These are phyloP conservation scores for Myxozyma mucilagina DNA, from an alignment of 805 yeast species.

Conservation along the genomic window DNA sequence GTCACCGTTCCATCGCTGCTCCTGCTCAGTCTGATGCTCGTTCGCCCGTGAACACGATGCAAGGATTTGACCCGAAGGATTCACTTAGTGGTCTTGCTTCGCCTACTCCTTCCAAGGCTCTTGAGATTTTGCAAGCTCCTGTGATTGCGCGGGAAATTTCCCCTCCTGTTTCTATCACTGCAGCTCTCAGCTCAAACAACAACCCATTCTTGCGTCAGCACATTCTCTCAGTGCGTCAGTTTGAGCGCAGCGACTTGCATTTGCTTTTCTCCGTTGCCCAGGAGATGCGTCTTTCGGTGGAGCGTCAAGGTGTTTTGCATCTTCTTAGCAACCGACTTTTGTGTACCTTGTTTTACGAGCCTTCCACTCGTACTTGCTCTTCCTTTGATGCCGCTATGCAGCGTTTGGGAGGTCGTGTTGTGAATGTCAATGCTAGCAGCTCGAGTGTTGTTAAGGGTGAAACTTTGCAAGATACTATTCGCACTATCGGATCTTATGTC, in stretches of 20 bases:
- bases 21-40: constrained; percentile 38
- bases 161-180: constrained; percentile 63
- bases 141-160: constrained; percentile 38
- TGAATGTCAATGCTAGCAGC: constrained; percentile 76
- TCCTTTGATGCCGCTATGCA: constrained; percentile 99
- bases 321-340: constrained; percentile 84
- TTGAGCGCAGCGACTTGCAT: constrained; percentile 86
- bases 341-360: constrained; percentile 96
- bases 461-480: constrained; percentile 92
- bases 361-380: constrained; percentile 94
- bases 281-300: constrained; percentile 95
- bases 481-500: constrained; percentile 91
- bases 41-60: constrained; percentile 36
- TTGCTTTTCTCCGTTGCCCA: constrained; percentile 94
- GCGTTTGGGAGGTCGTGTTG: constrained; percentile 97
- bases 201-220: constrained; percentile 90
- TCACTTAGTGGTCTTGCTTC: constrained; percentile 41
- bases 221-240: constrained; percentile 83
- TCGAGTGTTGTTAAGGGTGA: constrained; percentile 99
- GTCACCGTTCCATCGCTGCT: constrained; percentile 22
- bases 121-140: constrained; percentile 18
- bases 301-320: constrained; percentile 92
- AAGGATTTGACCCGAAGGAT: constrained; percentile 39
- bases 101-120: constrained; percentile 8
- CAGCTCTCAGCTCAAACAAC: constrained; percentile 66